phyloP scores from a whole-genome alignment of 805 yeast genomes.

The Nakazawaea holstii region DNA sequence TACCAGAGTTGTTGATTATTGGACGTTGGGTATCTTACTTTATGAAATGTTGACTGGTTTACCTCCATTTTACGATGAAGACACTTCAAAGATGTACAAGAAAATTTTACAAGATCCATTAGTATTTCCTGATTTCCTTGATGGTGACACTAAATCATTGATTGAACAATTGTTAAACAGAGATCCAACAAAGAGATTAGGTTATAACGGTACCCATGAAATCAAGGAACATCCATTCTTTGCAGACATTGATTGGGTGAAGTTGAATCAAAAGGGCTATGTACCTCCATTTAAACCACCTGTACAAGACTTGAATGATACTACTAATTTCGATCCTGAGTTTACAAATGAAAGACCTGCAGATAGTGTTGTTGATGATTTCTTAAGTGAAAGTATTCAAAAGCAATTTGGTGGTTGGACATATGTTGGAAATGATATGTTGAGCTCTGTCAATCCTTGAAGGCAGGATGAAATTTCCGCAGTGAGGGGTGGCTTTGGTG shows the following conservation, averaged over 20 bases:
- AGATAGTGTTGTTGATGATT: slow-evolving; percentile 93
- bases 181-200: slow-evolving; percentile 78
- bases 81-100: slow-evolving; percentile 87
- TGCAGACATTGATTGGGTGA: slow-evolving; percentile 84
- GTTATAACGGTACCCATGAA: slow-evolving; percentile 74
- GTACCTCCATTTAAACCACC: slow-evolving; percentile 95
- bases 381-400: slow-evolving; percentile 90
- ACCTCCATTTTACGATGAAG: slow-evolving; percentile 96
- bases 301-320: slow-evolving; percentile 79
- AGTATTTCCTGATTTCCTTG: slow-evolving; percentile 83
- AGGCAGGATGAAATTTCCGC: no score
- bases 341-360: slow-evolving; percentile 91
- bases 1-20: slow-evolving; percentile 95
- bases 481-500: no score
- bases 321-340: slow-evolving; percentile 88
- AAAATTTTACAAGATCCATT: slow-evolving; percentile 88
- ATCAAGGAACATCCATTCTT: slow-evolving; percentile 84
- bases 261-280: slow-evolving; percentile 77
- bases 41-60: slow-evolving; percentile 96
- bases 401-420: slow-evolving; percentile 99
- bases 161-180: slow-evolving; percentile 71
- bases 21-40: slow-evolving; percentile 92
- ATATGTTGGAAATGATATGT: slow-evolving; percentile 64
- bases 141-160: slow-evolving; percentile 78
- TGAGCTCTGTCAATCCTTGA: slow-evolving; percentile 21